These are phyloP conservation scores for Durio zibethinus DNA, from an alignment of 345 rosid genomes.

Conservation along the genomic window DNA sequence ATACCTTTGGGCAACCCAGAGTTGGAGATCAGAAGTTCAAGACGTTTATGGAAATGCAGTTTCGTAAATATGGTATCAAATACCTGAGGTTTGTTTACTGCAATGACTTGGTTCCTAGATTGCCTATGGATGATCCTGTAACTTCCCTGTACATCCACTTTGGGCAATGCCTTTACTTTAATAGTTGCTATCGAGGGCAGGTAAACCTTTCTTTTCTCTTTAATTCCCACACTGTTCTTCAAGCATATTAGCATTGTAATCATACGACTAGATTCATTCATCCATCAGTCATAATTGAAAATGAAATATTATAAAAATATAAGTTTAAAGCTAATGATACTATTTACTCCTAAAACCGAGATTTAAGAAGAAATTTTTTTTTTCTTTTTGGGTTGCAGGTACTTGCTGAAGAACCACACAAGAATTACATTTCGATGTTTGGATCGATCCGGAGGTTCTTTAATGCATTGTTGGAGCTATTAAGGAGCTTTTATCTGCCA, in stretches of 20 bases:
- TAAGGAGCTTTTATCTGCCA: conserved; percentile 6
- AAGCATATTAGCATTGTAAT: too few relatives aligned
- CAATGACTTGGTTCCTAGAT: conserved; percentile 55
- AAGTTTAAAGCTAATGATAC: too few relatives aligned
- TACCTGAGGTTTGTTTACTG: conserved; percentile 59
- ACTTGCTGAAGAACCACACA: background rate
- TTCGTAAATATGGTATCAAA: conserved; percentile 30
- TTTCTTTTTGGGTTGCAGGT: background rate
- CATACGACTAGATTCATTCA: too few relatives aligned
- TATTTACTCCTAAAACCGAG: too few relatives aligned
- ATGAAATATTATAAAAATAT: too few relatives aligned
- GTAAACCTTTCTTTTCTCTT: conserved; percentile 5
- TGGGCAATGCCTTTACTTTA: conserved; percentile 57
- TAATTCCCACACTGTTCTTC: too few relatives aligned
- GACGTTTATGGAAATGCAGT: conserved; percentile 38
- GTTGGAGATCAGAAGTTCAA: conserved; percentile 54
- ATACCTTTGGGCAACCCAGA: conserved; percentile 76
- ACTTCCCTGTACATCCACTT: conserved; percentile 51
- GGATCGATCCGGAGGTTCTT: background rate
- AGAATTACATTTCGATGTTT: background rate
- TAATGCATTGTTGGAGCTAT: background rate
- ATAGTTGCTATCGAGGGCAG: conserved; percentile 54
- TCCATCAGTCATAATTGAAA: too few relatives aligned
- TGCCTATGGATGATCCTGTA: conserved; percentile 47
- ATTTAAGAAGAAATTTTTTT: background rate